These are phyloP conservation scores for Rhynchospora pubera DNA, from an alignment of 176 grass and related monocot genomes.

Conservation along the genomic window DNA sequence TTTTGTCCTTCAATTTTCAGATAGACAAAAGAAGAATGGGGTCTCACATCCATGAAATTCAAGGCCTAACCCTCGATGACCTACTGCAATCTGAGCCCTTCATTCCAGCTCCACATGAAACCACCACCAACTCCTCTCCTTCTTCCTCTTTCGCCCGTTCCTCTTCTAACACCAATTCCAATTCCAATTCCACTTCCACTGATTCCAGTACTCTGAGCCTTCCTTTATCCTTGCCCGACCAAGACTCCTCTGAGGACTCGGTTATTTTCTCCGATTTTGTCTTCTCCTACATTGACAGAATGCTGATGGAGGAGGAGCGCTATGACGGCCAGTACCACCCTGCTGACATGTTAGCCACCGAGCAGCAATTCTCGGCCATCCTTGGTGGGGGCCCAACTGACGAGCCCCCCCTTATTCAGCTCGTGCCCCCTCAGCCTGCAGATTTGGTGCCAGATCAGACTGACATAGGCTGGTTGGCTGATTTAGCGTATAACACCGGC, in stretches of 20 bases:
- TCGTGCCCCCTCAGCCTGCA: neutral
- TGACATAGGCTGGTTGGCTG: neutral
- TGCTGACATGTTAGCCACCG: constrained; percentile 35
- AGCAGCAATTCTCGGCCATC: constrained; percentile 39
- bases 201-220: constrained; percentile 50
- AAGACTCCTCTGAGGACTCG: constrained; percentile 17
- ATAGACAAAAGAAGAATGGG: constrained; percentile 4
- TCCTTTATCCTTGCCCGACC: constrained; percentile 25
- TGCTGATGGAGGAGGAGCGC: constrained; percentile 80
- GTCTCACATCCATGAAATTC: constrained; percentile 5
- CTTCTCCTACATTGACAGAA: constrained; percentile 56
- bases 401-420: neutral
- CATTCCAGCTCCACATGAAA: neutral
- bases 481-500: neutral
- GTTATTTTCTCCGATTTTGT: constrained; percentile 36
- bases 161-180: constrained; percentile 24
- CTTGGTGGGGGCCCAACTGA: constrained; percentile 27
- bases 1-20: neutral
- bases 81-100: neutral
- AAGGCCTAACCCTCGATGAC: neutral
- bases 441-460: neutral
- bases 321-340: constrained; percentile 48
- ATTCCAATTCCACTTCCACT: constrained; percentile 26
- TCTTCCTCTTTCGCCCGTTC: too few species aligned
- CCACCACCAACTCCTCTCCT: neutral